Evolutionary conservation across 306 rosid species (phyloP), one percentile per base, ranked within the genome.

Genomic region (Boehmeria nivea): DNA sequence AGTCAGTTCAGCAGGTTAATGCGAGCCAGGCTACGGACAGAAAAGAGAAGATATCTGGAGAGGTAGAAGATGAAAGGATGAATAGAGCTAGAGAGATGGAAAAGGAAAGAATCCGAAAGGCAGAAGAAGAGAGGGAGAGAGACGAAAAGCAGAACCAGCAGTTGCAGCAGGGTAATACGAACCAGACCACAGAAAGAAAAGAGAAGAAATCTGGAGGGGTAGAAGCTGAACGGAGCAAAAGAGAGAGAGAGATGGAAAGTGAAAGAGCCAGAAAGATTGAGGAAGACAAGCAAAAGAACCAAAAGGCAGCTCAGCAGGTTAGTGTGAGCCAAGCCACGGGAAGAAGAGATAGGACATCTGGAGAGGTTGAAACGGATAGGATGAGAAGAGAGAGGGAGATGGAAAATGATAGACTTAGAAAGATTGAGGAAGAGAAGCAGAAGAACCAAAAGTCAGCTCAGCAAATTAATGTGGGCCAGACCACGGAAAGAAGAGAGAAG

Each of bases 51-150:
- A 50, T 51, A 19, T 68, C 81, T 47, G 76, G 62, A 50, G 84
- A 70, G 12, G 75, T 64, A 66, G 87, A 74, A 69, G 76, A 53
- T 21, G 97, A 81, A 63, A 75, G 68, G 69, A 59, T 62, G 71
- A 78, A 68, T 64, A 71, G 79, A 26, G 85, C 83, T 65, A 66
- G 61, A 65, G 94, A 75, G 42, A 56, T 75, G 44, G 97, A 86
- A 69, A 76, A 71, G 59, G 90, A 83, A 39, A 77, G 63, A 59
- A 78, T 83, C 28, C 72, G 78, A 72, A 89, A 76, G 77, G 27
- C 79, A 34, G 94, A 83, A 65, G 89, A 85, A 78, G 97, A 89
- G 68, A 90, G 86, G 57, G 97, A 90, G 66, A 78, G 95, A 67
- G 38, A 33, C 5, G 38, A 4, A 11, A 33, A 33, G 11, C 38